A percentile compares a stretch with the other conserved stretches of the same genome.
Evolutionary conservation across 768 basidiomycete species (phyloP).

Genomic region (Russula brevipes): DNA sequence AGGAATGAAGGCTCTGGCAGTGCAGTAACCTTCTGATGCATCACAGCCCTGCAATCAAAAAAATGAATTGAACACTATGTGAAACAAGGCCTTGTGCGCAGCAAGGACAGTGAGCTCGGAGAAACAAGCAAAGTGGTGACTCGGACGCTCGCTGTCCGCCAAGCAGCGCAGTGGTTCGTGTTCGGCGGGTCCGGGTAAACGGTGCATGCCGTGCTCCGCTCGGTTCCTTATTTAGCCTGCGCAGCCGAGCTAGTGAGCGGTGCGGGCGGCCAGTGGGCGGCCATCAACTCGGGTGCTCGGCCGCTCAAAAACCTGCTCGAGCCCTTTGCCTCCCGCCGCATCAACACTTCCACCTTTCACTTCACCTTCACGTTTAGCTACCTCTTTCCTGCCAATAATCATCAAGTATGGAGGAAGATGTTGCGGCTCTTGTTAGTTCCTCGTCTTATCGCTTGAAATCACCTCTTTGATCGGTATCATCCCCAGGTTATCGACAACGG

Average conservation of each 20-base stretch:
- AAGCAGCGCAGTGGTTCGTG: constrained; percentile 8
- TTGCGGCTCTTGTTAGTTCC: constrained; percentile 47
- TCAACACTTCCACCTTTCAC: neutral
- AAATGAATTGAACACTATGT: neutral
- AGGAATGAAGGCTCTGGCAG: neutral
- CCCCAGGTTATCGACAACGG: constrained; percentile 83
- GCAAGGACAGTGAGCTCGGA: neutral
- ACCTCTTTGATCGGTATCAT: neutral
- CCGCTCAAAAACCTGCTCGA: neutral
- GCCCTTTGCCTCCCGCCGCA: neutral
- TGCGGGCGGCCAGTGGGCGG: constrained; percentile 8
- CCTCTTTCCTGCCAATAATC: constrained; percentile 16
- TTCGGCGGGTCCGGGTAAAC: neutral
- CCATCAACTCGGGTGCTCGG: neutral
- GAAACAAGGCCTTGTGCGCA: constrained; percentile 1
- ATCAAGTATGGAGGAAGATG: constrained; percentile 56
- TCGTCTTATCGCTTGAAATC: constrained; percentile 9
- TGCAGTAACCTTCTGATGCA: neutral
- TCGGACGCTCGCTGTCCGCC: neutral
- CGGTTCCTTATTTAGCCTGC: constrained; percentile 1
- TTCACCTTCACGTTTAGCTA: neutral
- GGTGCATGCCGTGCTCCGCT: neutral
- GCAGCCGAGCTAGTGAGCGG: neutral
- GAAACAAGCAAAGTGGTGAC: neutral
- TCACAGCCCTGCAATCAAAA: neutral